Percentiles rank a stretch among this genome's conserved stretches.
These are phyloP conservation scores for Meyerozyma guilliermondii DNA, from an alignment of 1,139 yeast species.

Conservation along the genomic window DNA sequence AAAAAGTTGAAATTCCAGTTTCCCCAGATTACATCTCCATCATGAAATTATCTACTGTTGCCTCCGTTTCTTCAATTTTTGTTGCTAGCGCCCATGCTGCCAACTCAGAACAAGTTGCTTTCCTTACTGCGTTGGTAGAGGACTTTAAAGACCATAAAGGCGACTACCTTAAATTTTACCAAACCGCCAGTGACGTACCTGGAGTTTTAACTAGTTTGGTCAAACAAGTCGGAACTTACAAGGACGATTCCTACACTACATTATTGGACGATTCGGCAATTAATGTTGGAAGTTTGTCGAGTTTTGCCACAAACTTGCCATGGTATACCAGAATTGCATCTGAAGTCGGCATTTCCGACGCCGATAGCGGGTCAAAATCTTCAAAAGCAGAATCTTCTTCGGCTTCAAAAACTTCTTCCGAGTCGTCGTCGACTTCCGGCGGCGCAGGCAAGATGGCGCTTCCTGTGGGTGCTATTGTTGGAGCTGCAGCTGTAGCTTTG, in stretches of 20 bases:
- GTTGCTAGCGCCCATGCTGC: slow-evolving; percentile 20
- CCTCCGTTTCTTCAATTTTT: slow-evolving; percentile 9
- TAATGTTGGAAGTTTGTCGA: slow-evolving; percentile 21
- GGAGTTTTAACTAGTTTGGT: slow-evolving; percentile 33
- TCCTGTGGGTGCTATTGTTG: slow-evolving; percentile 33
- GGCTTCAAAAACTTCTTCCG: slow-evolving; percentile 4
- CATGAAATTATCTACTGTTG: slow-evolving; percentile 17
- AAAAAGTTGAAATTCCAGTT: background rate
- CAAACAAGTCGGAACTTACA: slow-evolving; percentile 32
- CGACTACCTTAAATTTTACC: slow-evolving; percentile 25
- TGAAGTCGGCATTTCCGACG: slow-evolving; percentile 10
- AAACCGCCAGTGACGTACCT: slow-evolving; percentile 32
- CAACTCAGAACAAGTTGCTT: slow-evolving; percentile 25
- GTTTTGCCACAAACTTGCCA: slow-evolving; percentile 37
- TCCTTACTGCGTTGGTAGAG: slow-evolving; percentile 36
- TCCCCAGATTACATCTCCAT: slow-evolving; percentile 1
- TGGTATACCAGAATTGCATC: slow-evolving; percentile 35
- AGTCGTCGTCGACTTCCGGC: slow-evolving; percentile 1
- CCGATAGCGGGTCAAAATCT: slow-evolving; percentile 8
- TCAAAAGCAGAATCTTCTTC: slow-evolving; percentile 4
- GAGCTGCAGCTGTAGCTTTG: slow-evolving; percentile 14
- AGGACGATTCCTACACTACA: slow-evolving; percentile 37
- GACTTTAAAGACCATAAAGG: slow-evolving; percentile 24
- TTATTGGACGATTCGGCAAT: slow-evolving; percentile 22
- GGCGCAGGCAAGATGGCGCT: slow-evolving; percentile 15